Conservation (phyloP, 805 yeast genomes). For the Nakazawaea pomicola region DNA sequence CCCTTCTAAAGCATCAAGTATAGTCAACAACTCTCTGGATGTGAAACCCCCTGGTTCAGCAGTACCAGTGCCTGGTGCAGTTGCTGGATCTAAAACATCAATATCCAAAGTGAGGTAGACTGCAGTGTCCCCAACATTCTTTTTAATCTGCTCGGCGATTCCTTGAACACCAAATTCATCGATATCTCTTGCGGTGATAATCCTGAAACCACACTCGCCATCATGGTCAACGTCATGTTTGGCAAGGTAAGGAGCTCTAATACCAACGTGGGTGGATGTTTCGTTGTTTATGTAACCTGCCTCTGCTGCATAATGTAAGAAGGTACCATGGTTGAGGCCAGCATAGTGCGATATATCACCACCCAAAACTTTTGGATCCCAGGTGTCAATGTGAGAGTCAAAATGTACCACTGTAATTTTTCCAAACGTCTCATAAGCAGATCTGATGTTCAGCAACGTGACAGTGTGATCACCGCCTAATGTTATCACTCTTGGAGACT, state of each 20-base stretch:
- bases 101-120: slow-evolving; percentile 45
- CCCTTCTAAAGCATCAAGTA: slow-evolving; percentile 56
- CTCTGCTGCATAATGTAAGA: slow-evolving; percentile 65
- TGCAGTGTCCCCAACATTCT: slow-evolving; percentile 32
- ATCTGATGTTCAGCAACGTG: slow-evolving; percentile 43
- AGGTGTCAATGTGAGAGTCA: slow-evolving; percentile 67
- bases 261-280: slow-evolving; percentile 56
- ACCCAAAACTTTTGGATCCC: slow-evolving; percentile 60
- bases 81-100: slow-evolving; percentile 68
- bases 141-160: slow-evolving; percentile 31
- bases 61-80: slow-evolving; percentile 79
- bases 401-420: slow-evolving; percentile 53
- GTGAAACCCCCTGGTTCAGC: slow-evolving; percentile 74
- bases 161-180: slow-evolving; percentile 35
- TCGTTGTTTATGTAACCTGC: slow-evolving; percentile 49
- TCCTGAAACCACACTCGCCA: slow-evolving; percentile 42
- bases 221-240: slow-evolving; percentile 37
- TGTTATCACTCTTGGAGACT: slow-evolving; percentile 39
- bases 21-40: slow-evolving; percentile 54
- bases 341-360: slow-evolving; percentile 59
- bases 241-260: slow-evolving; percentile 54
- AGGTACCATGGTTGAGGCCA: slow-evolving; percentile 63
- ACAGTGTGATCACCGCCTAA: slow-evolving; percentile 62
- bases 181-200: slow-evolving; percentile 41
- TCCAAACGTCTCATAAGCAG: slow-evolving; percentile 45